Evolutionary conservation across 139 green algal species (phyloP), one percentile per base, ranked within the genome.

Genomic region (Raphidocelis subcapitata): DNA sequence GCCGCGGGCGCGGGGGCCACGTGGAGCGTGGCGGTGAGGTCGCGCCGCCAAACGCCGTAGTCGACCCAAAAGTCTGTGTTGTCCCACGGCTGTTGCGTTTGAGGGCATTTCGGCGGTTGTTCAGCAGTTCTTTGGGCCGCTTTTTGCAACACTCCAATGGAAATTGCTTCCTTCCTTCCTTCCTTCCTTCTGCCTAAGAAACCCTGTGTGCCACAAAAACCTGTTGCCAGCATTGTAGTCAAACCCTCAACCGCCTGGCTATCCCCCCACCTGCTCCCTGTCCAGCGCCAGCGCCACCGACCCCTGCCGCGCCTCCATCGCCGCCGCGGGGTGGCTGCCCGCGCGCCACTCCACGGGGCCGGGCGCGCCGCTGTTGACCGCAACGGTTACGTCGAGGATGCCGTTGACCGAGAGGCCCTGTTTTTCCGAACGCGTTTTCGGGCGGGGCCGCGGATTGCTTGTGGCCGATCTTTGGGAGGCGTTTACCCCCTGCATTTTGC

Each of bases 1-100:
- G 41, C 8, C 15, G 56, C 5, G 28, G 51, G 1, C 60, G 80
- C 31, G 3, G 70, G 54, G 44, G 81, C 71, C 21, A 87, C 68
- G 63, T 85, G 81, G 31, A 84, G 33, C 37, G 73, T 69, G 23
- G 84, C 78, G 54, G 72, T 56, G 20, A 89, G 84, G 63, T 69
- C 46, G 26, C 75, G n/a, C 31, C 78, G 75, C 84, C 84, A 87
- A 26, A 87, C 78, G 3, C 60, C 26, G 51, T 86, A 81, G 26
- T 41, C 62, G 14, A 67, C 54, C 28, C 70, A 26, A n/a, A 86
- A 73, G 60, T 83, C 70, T 0, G 10, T 21, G 8, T 76, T 69
- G 37, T 32, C 44, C 57, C 47, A 69, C 37, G 21, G 15, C 67
- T 74, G 41, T 49, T 49, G 8, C 12, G 41, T 8, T 49, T 49